Percentiles rank a stretch among this genome's conserved stretches.
phyloP scores from a whole-genome alignment of 192 early-diverging fungal genomes.

The Lunasporangiospora selenospora region DNA sequence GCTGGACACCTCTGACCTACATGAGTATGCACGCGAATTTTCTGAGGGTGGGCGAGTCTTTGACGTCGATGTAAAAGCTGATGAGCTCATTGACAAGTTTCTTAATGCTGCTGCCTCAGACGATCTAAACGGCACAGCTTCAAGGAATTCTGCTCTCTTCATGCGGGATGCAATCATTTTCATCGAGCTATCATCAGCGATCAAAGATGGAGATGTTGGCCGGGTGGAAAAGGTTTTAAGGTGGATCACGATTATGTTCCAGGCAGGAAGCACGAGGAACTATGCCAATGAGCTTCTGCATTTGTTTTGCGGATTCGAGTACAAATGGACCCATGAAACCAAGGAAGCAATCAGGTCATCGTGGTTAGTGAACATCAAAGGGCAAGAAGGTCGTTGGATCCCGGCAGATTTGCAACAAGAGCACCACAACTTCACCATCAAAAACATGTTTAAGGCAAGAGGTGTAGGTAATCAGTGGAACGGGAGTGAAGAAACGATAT shows the following conservation, averaged over 20 bases:
- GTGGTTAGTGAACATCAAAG: conserved; percentile 11
- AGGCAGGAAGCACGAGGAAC: conserved; percentile 24
- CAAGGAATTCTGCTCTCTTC: conserved; percentile 13
- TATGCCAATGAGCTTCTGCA: conserved; percentile 14
- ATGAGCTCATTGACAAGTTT: conserved; percentile 1
- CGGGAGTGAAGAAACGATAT: no score
- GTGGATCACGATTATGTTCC: conserved; percentile 29
- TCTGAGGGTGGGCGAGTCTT: no score
- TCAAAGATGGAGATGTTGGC: conserved; percentile 23
- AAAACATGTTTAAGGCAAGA: no score
- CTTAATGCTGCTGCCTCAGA: conserved; percentile 3
- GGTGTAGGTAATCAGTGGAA: no score
- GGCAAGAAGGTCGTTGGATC: conserved; percentile 7
- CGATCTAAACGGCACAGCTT: not conserved
- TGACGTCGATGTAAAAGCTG: not conserved
- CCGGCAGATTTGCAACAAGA: conserved; percentile 23
- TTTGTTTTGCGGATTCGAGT: conserved; percentile 13
- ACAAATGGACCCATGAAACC: conserved; percentile 15
- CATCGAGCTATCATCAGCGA: conserved; percentile 9
- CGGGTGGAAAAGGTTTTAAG: conserved; percentile 1
- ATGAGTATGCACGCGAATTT: not conserved
- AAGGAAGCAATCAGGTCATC: conserved; percentile 19
- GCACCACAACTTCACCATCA: no score
- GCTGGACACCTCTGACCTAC: no score
- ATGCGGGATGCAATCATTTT: conserved; percentile 8